Evolutionary conservation across 306 rosid genomes (phyloP).

Genomic region (Albizia julibrissin): DNA sequence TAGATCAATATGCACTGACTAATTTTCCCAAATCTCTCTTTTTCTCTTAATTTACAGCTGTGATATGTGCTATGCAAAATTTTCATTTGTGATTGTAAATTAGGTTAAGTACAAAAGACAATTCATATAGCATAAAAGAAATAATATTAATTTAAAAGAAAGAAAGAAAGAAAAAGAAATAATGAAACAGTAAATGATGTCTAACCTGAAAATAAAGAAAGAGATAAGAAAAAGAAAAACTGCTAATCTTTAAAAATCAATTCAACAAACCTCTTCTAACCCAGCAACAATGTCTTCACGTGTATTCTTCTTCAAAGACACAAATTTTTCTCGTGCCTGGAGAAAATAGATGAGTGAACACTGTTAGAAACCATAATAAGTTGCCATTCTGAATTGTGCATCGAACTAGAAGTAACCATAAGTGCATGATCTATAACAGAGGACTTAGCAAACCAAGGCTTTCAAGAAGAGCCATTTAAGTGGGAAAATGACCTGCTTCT

Average conservation of each 20-base stretch:
- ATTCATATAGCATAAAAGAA: background rate
- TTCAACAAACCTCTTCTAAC: constrained; percentile 78
- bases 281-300: constrained; percentile 83
- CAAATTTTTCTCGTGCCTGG: constrained; percentile 92
- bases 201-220: background rate
- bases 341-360: constrained; percentile 28
- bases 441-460: constrained; percentile 16
- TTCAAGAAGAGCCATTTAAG: constrained; percentile 12
- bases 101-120: background rate
- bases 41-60: background rate
- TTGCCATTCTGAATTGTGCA: background rate
- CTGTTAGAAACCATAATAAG: constrained; percentile 27
- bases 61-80: background rate
- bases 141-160: background rate
- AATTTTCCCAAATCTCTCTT: background rate
- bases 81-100: background rate
- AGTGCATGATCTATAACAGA: constrained; percentile 14
- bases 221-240: background rate
- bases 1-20: background rate
- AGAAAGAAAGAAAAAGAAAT: background rate
- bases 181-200: background rate
- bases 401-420: constrained; percentile 27
- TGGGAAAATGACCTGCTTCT: constrained; percentile 8
- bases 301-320: constrained; percentile 88
- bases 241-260: constrained; percentile 32